These are phyloP conservation scores for Kwoniella shivajii DNA, from an alignment of 1,284 basidiomycete genomes.

Conservation along the genomic window DNA sequence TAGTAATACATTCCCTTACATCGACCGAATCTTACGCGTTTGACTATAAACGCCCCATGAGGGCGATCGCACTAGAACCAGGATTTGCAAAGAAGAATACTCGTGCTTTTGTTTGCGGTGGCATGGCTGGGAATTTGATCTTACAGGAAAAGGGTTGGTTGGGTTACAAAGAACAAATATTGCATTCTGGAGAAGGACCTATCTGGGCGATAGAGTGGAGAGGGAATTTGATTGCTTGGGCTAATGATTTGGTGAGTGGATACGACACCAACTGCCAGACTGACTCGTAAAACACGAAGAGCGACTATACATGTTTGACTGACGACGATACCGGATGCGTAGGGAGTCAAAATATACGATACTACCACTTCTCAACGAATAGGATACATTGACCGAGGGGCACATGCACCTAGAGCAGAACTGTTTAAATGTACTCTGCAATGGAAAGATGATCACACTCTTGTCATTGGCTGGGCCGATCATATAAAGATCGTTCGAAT, in stretches of 20 bases:
- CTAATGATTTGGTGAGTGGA: constrained; percentile 82
- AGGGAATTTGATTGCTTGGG: constrained; percentile 89
- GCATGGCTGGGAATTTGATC: constrained; percentile 83
- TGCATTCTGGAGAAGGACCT: constrained; percentile 89
- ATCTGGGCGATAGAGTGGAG: constrained; percentile 92
- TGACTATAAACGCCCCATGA: constrained; percentile 90
- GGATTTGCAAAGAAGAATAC: constrained; percentile 78
- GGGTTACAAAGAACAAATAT: constrained; percentile 84
- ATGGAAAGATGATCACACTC: constrained; percentile 88
- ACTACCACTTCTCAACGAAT: constrained; percentile 76
- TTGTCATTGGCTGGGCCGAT: constrained; percentile 94
- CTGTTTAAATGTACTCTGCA: constrained; percentile 87
- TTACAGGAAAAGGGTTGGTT: constrained; percentile 95
- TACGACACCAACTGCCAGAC: too few relatives aligned
- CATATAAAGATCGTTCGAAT: constrained; percentile 88
- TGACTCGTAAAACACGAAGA: too few relatives aligned
- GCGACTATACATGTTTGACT: too few relatives aligned
- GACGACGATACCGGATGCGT: too few relatives aligned
- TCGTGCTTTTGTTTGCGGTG: constrained; percentile 89
- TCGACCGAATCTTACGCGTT: constrained; percentile 82
- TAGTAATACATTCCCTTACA: constrained; percentile 82
- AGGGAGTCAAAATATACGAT: constrained; percentile 96
- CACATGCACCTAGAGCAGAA: constrained; percentile 82
- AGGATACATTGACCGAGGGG: constrained; percentile 80
- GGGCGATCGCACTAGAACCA: constrained; percentile 87